These are phyloP conservation scores for Cystofilobasidium capitatum DNA, from an alignment of 768 basidiomycete species.

Conservation along the genomic window DNA sequence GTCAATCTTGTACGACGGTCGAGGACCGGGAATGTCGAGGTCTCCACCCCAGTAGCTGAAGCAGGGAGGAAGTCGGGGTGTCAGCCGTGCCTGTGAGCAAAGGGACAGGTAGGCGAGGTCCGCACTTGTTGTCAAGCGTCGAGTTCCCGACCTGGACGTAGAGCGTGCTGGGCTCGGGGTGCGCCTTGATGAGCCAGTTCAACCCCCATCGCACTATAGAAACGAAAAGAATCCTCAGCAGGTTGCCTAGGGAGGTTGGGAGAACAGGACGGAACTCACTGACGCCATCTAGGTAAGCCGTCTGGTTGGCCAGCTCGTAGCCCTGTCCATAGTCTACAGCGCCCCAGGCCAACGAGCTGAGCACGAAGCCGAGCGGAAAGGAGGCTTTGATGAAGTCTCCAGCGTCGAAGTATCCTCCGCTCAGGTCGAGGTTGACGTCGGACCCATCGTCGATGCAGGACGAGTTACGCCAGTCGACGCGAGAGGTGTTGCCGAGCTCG, in stretches of 20 bases:
- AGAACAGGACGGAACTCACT: conserved; percentile 23
- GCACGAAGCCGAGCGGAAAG: conserved; percentile 72
- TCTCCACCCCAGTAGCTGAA: conserved; percentile 80
- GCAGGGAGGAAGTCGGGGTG: background rate
- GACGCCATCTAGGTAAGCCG: conserved; percentile 81
- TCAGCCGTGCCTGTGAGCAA: background rate
- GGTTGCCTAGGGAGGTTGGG: background rate
- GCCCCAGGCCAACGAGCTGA: conserved; percentile 85
- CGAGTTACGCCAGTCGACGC: conserved; percentile 65
- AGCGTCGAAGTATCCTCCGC: conserved; percentile 80
- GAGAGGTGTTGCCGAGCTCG: conserved; percentile 44
- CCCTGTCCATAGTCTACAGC: conserved; percentile 74
- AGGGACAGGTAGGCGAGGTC: background rate
- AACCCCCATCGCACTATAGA: conserved; percentile 64
- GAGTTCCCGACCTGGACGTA: conserved; percentile 66
- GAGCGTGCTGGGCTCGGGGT: conserved; percentile 60
- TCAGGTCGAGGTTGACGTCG: conserved; percentile 63
- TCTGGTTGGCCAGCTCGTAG: conserved; percentile 77
- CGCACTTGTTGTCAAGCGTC: conserved; percentile 33
- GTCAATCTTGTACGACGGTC: conserved; percentile 72
- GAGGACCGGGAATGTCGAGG: conserved; percentile 58
- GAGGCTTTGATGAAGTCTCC: conserved; percentile 80
- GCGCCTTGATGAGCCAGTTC: conserved; percentile 86
- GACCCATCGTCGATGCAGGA: conserved; percentile 59
- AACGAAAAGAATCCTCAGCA: background rate